A percentile compares a stretch with the other conserved stretches of the same genome.
phyloP scores from a whole-genome alignment of 75 land plant species.

The Cryptomeria japonica region DNA sequence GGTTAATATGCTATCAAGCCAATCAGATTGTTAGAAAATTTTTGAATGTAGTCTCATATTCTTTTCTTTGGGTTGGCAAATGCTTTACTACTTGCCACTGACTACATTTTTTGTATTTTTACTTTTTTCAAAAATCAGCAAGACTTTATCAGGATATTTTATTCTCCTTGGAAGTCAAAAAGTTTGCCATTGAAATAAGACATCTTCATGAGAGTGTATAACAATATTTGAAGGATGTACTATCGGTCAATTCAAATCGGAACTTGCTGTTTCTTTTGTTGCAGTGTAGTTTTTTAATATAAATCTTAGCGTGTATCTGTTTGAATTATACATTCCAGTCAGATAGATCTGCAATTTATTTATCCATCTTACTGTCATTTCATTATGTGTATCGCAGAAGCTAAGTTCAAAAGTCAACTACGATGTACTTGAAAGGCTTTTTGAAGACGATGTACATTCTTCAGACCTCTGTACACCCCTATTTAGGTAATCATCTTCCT shows the following conservation, averaged over 20 bases:
- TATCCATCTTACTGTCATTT: not conserved
- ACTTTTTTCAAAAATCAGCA: not conserved
- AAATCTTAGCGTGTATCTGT: not conserved
- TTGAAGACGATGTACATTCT: conserved; percentile 48
- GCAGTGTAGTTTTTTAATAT: not conserved
- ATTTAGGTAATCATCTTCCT: not conserved
- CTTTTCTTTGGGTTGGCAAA: not conserved
- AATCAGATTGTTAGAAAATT: conserved; percentile 4
- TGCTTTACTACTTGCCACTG: not conserved
- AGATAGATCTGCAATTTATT: not conserved
- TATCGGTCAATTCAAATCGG: not conserved
- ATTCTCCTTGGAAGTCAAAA: not conserved
- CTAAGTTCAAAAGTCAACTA: conserved; percentile 71
- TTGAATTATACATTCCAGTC: not conserved
- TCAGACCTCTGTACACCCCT: not conserved
- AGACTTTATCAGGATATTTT: not conserved
- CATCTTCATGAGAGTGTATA: not conserved
- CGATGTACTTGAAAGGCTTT: conserved; percentile 61
- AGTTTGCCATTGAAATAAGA: not conserved
- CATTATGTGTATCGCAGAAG: conserved; percentile 33
- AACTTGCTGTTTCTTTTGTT: not conserved
- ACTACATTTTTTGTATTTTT: not conserved
- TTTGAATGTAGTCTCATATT: not conserved
- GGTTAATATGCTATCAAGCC: conserved; percentile 3
- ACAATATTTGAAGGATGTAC: not conserved